These are phyloP conservation scores for Tuber magnatum DNA, from an alignment of 495 filamentous ascomycete genomes.

Conservation along the genomic window DNA sequence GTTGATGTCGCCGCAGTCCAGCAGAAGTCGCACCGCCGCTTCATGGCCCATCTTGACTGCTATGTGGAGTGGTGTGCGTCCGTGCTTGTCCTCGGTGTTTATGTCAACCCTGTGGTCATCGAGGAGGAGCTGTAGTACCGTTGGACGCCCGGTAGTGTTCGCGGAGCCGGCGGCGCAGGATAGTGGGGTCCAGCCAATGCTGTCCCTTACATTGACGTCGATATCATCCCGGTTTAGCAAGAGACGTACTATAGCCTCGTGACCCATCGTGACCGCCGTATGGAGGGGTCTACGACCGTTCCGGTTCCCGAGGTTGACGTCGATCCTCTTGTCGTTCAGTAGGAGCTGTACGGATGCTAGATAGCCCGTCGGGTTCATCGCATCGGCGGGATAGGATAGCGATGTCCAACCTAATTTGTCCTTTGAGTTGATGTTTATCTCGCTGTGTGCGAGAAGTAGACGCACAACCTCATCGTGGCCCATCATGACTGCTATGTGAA, in stretches of 20 bases:
- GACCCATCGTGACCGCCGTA: constrained; percentile 23
- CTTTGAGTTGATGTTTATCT: constrained; percentile 23
- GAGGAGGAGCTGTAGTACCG: constrained; percentile 17
- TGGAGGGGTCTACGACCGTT: constrained; percentile 28
- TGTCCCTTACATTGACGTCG: constrained; percentile 25
- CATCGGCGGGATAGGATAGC: constrained; percentile 24
- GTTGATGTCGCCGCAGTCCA: constrained; percentile 26
- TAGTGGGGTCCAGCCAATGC: constrained; percentile 19
- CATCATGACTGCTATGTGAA: constrained; percentile 21
- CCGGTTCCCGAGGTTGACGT: constrained; percentile 22
- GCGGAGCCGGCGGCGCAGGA: constrained; percentile 26
- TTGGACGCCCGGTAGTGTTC: constrained; percentile 13
- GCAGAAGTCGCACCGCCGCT: constrained; percentile 34
- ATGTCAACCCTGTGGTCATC: constrained; percentile 17
- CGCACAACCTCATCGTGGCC: constrained; percentile 24
- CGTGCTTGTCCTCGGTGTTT: constrained; percentile 20
- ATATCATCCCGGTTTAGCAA: constrained; percentile 26
- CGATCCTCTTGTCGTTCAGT: constrained; percentile 16
- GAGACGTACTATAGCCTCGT: constrained; percentile 29
- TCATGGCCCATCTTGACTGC: constrained; percentile 31
- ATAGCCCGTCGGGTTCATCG: constrained; percentile 18
- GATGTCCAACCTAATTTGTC: constrained; percentile 26
- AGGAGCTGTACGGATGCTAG: constrained; percentile 29
- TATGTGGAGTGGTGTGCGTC: constrained; percentile 24
- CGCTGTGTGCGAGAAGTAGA: neutral